These are phyloP conservation scores for Pezicula rhizophila DNA, from an alignment of 2,329 filamentous ascomycete species.

Conservation along the genomic window DNA sequence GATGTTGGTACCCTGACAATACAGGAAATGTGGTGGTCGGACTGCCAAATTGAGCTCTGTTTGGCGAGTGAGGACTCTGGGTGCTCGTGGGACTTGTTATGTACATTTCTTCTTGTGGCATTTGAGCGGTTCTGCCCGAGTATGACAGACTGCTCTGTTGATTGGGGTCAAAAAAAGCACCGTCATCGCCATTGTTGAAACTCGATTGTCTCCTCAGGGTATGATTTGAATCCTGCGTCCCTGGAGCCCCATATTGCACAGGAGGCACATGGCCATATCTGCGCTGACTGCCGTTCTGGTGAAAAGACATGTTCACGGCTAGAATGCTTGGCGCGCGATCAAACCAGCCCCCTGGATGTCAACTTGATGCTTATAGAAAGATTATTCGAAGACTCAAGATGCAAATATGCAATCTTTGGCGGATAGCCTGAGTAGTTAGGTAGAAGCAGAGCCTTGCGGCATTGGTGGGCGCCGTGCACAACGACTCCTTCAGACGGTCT, in stretches of 20 bases:
- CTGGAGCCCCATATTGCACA: constrained; percentile 48
- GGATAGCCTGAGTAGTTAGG: constrained; percentile 11
- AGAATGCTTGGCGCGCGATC: constrained; percentile 6
- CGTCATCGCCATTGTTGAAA: constrained; percentile 73
- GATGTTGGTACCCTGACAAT: constrained; percentile 43
- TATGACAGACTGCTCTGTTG: constrained; percentile 23
- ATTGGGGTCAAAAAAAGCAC: constrained; percentile 40
- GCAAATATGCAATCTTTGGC: constrained; percentile 11
- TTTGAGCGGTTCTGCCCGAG: constrained; percentile 18
- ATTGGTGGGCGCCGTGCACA: constrained; percentile 14
- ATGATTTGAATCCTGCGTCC: constrained; percentile 34
- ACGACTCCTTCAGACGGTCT: constrained; percentile 9
- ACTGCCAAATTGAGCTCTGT: constrained; percentile 19
- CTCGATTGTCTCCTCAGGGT: constrained; percentile 51
- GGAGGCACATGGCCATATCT: constrained; percentile 62
- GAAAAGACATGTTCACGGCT: constrained; percentile 50
- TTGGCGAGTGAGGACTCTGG: constrained; percentile 19
- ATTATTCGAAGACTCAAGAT: constrained; percentile 3
- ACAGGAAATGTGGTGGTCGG: constrained; percentile 17
- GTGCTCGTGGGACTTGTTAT: constrained; percentile 30
- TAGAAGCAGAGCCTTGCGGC: constrained; percentile 12
- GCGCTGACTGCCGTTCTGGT: constrained; percentile 51
- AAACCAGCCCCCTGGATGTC: constrained; percentile 1
- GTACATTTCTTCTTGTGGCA: constrained; percentile 56
- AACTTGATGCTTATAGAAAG: constrained; percentile 3